Conservation (phyloP, 129 eudicot species). For the Deinandra increscens region DNA sequence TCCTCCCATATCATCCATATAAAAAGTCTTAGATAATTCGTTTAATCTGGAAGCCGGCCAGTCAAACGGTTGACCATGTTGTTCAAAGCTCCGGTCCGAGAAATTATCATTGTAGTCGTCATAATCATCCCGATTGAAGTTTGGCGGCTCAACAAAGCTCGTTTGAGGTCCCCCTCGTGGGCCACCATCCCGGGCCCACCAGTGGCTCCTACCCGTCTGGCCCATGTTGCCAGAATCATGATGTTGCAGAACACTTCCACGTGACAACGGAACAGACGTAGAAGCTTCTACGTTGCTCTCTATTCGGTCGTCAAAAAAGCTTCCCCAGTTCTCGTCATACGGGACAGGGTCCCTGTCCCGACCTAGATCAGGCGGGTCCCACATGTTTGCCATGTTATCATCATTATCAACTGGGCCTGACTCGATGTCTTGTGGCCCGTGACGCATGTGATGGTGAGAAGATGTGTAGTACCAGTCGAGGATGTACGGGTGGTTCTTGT, state of each 20-base stretch:
- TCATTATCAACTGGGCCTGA: conserved; percentile 25
- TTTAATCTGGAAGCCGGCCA: conserved; percentile 36
- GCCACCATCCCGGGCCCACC: conserved; percentile 74
- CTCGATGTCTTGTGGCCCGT: conserved; percentile 27
- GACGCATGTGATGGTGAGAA: conserved; percentile 35
- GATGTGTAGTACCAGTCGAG: conserved; percentile 85
- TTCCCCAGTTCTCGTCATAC: conserved; percentile 61
- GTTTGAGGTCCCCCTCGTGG: conserved; percentile 36
- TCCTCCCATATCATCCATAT: conserved; percentile 55
- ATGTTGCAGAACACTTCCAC: conserved; percentile 60
- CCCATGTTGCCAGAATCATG: conserved; percentile 37
- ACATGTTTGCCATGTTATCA: conserved; percentile 36
- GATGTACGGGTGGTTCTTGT: conserved; percentile 66
- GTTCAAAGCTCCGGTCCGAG: conserved; percentile 54
- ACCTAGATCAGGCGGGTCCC: conserved; percentile 44
- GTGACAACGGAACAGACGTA: conserved; percentile 63
- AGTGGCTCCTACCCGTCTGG: conserved; percentile 53
- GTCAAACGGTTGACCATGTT: conserved; percentile 41
- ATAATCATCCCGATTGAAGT: conserved; percentile 29
- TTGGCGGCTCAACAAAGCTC: conserved; percentile 88
- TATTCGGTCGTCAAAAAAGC: conserved; percentile 44
- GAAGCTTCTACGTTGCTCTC: conserved; percentile 59
- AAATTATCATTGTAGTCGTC: conserved; percentile 35
- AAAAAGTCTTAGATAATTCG: conserved; percentile 47
- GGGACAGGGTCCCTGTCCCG: conserved; percentile 31